These are phyloP conservation scores for Pezicula rhizophila DNA, from an alignment of 2,329 filamentous ascomycete species.

Conservation along the genomic window DNA sequence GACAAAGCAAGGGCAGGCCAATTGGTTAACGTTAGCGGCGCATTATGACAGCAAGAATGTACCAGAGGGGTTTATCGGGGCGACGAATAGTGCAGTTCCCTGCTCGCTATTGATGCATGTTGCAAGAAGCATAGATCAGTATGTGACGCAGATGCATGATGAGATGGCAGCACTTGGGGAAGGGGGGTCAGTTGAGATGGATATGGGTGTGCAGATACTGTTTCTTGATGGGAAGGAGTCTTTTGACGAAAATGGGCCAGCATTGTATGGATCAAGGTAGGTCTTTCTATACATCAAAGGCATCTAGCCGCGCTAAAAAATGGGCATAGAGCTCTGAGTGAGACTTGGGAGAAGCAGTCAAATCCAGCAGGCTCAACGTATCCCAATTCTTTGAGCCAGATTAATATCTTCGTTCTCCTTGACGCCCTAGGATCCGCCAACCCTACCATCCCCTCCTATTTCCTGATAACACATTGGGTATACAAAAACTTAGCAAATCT, in stretches of 20 bases:
- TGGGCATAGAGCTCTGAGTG: conserved; percentile 59
- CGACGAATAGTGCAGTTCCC: conserved; percentile 82
- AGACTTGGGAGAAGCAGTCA: conserved; percentile 64
- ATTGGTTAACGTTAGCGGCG: conserved; percentile 72
- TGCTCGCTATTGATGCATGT: conserved; percentile 86
- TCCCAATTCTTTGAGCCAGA: conserved; percentile 65
- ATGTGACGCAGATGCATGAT: conserved; percentile 63
- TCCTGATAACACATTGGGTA: conserved; percentile 82
- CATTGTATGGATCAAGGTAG: conserved; percentile 75
- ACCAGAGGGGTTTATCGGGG: conserved; percentile 80
- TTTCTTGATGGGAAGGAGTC: conserved; percentile 89
- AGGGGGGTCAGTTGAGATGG: conserved; percentile 52
- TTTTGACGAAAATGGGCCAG: conserved; percentile 68
- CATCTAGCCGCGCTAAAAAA: conserved; percentile 1
- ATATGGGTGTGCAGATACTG: conserved; percentile 74
- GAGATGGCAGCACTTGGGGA: conserved; percentile 60
- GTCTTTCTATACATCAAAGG: conserved; percentile 10
- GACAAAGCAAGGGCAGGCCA: conserved; percentile 63
- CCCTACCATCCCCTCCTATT: conserved; percentile 74
- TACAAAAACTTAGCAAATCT: conserved; percentile 68
- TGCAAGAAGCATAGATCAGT: conserved; percentile 68
- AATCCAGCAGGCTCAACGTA: conserved; percentile 66
- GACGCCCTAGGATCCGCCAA: conserved; percentile 69
- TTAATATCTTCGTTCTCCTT: conserved; percentile 78
- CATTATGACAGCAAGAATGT: conserved; percentile 65